Conservation (phyloP, 176 grass and related monocot species). For the Echinochloa phyllopogon region DNA sequence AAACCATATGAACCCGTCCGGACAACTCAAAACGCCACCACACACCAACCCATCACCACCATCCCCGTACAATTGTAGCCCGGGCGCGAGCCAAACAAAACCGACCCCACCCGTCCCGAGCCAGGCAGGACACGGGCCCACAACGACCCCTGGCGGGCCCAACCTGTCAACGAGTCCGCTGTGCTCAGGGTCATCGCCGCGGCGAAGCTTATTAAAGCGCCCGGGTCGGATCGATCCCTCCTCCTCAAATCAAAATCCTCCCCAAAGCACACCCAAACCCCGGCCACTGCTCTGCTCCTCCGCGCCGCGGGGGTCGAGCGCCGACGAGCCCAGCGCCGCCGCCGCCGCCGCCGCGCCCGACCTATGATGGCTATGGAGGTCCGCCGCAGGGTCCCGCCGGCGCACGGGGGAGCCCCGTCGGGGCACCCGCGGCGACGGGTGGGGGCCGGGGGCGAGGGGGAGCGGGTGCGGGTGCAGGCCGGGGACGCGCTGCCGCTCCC, state of each 20-base stretch:
- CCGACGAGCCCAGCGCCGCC: slow-evolving; percentile 37
- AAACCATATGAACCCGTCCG: background rate
- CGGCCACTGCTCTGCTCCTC: background rate
- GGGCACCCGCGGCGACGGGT: background rate
- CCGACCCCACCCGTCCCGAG: background rate
- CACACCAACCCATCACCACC: background rate
- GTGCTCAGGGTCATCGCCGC: background rate
- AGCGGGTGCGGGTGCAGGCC: slow-evolving; percentile 48
- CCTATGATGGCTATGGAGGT: slow-evolving; percentile 49
- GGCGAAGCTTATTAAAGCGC: slow-evolving; percentile 35
- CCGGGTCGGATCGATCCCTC: background rate
- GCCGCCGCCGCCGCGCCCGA: background rate
- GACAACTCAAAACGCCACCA: background rate
- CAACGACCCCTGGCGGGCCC: background rate
- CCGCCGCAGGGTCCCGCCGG: slow-evolving; percentile 23
- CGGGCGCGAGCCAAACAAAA: background rate
- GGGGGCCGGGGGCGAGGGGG: background rate
- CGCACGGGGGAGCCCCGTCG: background rate
- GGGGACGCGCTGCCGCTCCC: slow-evolving; percentile 69
- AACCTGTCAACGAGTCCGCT: background rate
- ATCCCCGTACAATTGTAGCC: background rate
- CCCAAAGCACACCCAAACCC: background rate
- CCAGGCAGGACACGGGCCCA: background rate
- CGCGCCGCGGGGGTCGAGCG: background rate
- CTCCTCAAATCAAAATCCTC: slow-evolving; percentile 14